Evolutionary conservation across 345 rosid species (phyloP).

Genomic region (Hypericum perforatum): DNA sequence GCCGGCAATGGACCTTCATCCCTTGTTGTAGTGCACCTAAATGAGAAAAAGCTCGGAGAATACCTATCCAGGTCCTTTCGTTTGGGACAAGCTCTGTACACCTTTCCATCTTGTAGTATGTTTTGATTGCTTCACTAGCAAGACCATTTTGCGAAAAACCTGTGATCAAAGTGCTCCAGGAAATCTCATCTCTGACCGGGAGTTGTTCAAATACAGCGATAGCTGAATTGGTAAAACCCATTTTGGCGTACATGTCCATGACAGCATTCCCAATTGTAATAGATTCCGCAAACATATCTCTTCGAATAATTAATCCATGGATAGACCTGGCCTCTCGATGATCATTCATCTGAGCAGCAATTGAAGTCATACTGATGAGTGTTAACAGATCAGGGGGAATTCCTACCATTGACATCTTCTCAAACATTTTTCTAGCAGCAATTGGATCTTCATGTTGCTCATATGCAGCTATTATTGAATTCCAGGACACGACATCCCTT

Average conservation of each 20-base stretch:
- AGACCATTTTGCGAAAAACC: constrained; percentile 67
- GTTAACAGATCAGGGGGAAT: constrained; percentile 57
- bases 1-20: constrained; percentile 62
- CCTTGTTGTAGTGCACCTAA: constrained; percentile 58
- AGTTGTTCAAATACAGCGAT: constrained; percentile 52
- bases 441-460: constrained; percentile 42
- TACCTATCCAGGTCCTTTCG: constrained; percentile 70
- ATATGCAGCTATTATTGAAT: constrained; percentile 72
- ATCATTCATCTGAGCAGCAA: constrained; percentile 54
- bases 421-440: constrained; percentile 46
- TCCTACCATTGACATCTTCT: constrained; percentile 47
- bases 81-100: constrained; percentile 39
- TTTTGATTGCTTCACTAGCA: constrained; percentile 54
- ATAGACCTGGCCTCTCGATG: constrained; percentile 44
- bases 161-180: constrained; percentile 82
- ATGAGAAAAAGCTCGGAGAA: constrained; percentile 66
- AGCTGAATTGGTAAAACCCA: constrained; percentile 56
- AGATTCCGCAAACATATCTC: constrained; percentile 40
- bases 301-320: constrained; percentile 51
- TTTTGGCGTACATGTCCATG: constrained; percentile 80
- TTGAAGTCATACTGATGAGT: constrained; percentile 55
- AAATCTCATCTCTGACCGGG: constrained; percentile 59
- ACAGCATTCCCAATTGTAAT: constrained; percentile 57
- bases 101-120: constrained; percentile 25
- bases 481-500: constrained; percentile 72